phyloP scores from a whole-genome alignment of 306 rosid species.

The Echinosophora koreensis region DNA sequence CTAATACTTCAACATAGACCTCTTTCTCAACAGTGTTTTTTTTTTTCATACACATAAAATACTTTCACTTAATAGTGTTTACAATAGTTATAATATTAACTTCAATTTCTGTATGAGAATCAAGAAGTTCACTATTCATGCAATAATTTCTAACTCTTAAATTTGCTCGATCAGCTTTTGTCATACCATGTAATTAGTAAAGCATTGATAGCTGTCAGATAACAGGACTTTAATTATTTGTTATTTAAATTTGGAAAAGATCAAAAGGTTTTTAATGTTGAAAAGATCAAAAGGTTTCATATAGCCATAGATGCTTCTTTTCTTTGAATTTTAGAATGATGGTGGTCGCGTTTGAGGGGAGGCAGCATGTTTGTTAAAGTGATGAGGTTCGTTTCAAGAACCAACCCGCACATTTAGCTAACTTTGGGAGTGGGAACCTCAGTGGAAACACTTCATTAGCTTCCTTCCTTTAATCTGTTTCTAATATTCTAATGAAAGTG shows the following conservation, averaged over 20 bases:
- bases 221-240: not conserved
- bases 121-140: not conserved
- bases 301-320: slow-evolving; percentile 13
- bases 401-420: slow-evolving; percentile 33
- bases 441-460: slow-evolving; percentile 52
- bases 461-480: slow-evolving; percentile 31
- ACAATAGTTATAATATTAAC: no score
- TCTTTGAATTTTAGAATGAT: slow-evolving; percentile 63
- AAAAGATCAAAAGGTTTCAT: slow-evolving; percentile 30
- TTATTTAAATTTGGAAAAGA: slow-evolving; percentile 3
- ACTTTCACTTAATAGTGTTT: no score
- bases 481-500: slow-evolving; percentile 18
- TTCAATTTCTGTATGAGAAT: no score
- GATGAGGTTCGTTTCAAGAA: slow-evolving; percentile 41
- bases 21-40: no score
- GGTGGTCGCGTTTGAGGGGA: slow-evolving; percentile 64
- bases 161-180: slow-evolving; percentile 16
- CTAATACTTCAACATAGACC: no score
- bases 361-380: slow-evolving; percentile 72
- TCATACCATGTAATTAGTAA: slow-evolving; percentile 20
- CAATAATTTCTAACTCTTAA: not conserved
- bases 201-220: slow-evolving; percentile 23
- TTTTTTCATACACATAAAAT: no score
- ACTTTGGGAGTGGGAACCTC: slow-evolving; percentile 55
- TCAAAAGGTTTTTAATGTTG: slow-evolving; percentile 1